Conservation (phyloP, 305 asterid species). For the Fraxinus nigra region DNA sequence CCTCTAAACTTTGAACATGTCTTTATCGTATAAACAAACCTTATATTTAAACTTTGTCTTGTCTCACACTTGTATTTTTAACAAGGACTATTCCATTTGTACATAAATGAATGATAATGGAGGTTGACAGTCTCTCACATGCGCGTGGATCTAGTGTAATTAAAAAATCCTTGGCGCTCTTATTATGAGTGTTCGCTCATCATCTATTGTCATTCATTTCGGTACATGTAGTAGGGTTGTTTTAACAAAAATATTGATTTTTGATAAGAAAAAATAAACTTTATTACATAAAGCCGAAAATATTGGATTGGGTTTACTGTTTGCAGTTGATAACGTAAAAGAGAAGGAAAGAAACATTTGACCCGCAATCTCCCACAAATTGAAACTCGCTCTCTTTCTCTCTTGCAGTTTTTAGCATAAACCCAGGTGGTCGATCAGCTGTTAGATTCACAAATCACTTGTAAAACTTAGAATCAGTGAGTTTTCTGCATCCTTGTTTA, state of each 20-base stretch:
- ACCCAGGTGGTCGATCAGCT: background rate
- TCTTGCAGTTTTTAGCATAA: background rate
- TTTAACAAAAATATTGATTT: too few species aligned
- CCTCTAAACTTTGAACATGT: background rate
- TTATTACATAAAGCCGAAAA: background rate
- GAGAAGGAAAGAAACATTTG: background rate
- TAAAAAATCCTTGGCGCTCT: too few species aligned
- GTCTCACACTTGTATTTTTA: too few species aligned
- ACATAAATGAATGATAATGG: too few species aligned
- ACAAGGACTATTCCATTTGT: too few species aligned
- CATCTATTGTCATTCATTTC: too few species aligned
- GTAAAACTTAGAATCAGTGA: background rate
- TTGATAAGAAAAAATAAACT: background rate
- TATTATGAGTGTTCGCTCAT: too few species aligned
- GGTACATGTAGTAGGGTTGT: too few species aligned
- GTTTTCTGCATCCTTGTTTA: background rate
- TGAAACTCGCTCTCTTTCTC: background rate
- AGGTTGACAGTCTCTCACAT: too few species aligned
- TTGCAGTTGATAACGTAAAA: background rate
- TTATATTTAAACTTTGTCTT: background rate
- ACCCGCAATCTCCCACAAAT: background rate
- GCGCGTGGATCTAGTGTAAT: too few species aligned
- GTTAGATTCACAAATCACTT: background rate
- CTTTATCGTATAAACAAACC: background rate
- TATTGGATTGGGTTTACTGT: background rate